Evolutionary conservation across 2,329 filamentous ascomycete species (phyloP), one percentile per base, ranked within the genome.

Genomic region (Fusarium nisikadoi): DNA sequence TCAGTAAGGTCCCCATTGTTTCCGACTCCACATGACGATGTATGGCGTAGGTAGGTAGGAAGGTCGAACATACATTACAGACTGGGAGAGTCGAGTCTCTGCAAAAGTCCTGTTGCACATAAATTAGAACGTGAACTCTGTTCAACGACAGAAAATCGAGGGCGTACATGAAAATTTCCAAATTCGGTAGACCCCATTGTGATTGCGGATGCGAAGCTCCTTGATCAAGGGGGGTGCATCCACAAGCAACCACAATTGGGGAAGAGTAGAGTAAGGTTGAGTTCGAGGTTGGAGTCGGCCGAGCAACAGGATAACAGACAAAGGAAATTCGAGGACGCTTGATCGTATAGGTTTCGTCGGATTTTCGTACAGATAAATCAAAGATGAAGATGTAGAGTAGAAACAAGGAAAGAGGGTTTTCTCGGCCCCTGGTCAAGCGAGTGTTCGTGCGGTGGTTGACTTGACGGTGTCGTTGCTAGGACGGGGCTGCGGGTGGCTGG

Each of bases 21-120:
- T 64, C 68, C 46, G 55, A 55, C 71, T 76, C 69, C 69, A 74
- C 60, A 65, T 53, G 68, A 52, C 45, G 38, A 38, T 49, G 60
- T 54, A 59, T 53, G 58, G 55, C 38, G 65, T 66, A 52, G 50
- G 23, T 38, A 58, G 33, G 33, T 38, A 58, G 49, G 23, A 27
- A 53, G 64, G 52, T 72, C 56, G 59, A 39, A 88, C 92, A 78
- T 88, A 95, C 93, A 87, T 95, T 95, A 86, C 93, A 96, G 77
- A 95, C 86, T 60, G 93, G 93, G 77, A 95, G 86, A 64, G 93
- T 95, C 77, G 93, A 93, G 84, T 95, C 93, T 80, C 89, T 91
- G 87, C 93, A 96, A 81, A 96, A 95, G 80, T 92, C 85, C 93
- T 95, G 78, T 79, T 54, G 57, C 75, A 68, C 68, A 63, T 60